phyloP scores from a whole-genome alignment of 2,329 filamentous ascomycete genomes.

The Aureobasidium uvarum region DNA sequence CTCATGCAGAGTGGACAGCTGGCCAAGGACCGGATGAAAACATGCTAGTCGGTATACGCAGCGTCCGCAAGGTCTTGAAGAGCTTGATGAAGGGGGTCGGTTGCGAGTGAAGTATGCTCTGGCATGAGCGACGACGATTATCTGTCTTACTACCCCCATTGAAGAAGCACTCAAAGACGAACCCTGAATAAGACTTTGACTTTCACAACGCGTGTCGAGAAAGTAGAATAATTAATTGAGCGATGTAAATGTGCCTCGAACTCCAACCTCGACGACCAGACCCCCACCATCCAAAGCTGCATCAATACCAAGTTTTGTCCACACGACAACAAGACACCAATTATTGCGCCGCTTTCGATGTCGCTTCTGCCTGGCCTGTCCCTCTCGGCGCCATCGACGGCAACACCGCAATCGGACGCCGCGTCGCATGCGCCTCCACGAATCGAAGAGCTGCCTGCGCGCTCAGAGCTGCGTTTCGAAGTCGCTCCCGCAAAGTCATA shows the following conservation, averaged over 20 bases:
- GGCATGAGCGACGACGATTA: neutral
- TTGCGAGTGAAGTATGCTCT: constrained; percentile 33
- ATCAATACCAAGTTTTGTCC: neutral
- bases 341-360: neutral
- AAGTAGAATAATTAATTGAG: neutral
- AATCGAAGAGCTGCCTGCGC: constrained; percentile 45
- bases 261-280: neutral
- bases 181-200: neutral
- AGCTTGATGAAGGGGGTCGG: constrained; percentile 48
- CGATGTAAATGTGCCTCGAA: neutral
- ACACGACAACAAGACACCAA: neutral
- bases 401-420: constrained; percentile 29
- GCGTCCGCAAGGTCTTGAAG: constrained; percentile 67
- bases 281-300: neutral
- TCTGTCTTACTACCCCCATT: too few relatives aligned
- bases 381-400: constrained; percentile 37
- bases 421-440: constrained; percentile 36
- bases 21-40: constrained; percentile 87
- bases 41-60: constrained; percentile 69
- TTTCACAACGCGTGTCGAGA: neutral
- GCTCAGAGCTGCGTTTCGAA: constrained; percentile 48
- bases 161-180: neutral
- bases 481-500: constrained; percentile 38
- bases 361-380: constrained; percentile 47
- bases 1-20: constrained; percentile 81